phyloP scores from a whole-genome alignment of 768 basidiomycete species.

The Melanogaster broomeanus region DNA sequence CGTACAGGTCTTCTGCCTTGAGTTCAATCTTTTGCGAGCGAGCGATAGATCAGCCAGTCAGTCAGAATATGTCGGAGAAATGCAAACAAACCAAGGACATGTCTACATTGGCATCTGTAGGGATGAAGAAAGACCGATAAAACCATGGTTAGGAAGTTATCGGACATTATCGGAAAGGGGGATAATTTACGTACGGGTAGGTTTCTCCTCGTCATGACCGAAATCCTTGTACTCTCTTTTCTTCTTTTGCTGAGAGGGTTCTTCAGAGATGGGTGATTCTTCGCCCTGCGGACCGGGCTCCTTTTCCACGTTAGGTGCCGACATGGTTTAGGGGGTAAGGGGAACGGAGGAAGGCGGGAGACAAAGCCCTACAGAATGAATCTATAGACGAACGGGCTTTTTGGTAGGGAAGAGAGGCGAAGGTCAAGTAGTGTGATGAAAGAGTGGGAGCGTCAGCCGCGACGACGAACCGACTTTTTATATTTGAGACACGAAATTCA shows the following conservation, averaged over 20 bases:
- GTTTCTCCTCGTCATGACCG: slow-evolving; percentile 66
- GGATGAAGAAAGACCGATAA: slow-evolving; percentile 5
- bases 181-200: slow-evolving; percentile 59
- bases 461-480: slow-evolving; percentile 36
- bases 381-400: slow-evolving; percentile 25
- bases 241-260: slow-evolving; percentile 40
- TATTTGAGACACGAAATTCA: slow-evolving; percentile 27
- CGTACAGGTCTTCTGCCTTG: slow-evolving; percentile 91
- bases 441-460: slow-evolving; percentile 30
- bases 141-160: neutral
- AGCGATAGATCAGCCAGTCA: neutral
- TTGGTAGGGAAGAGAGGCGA: slow-evolving; percentile 5
- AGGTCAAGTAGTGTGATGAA: slow-evolving; percentile 18
- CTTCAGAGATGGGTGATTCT: slow-evolving; percentile 37
- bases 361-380: slow-evolving; percentile 28
- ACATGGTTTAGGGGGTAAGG: slow-evolving; percentile 18
- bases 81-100: slow-evolving; percentile 72
- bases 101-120: slow-evolving; percentile 79
- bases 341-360: slow-evolving; percentile 1
- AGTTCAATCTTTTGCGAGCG: slow-evolving; percentile 63
- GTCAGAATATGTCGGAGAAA: slow-evolving; percentile 3
- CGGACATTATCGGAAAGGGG: neutral
- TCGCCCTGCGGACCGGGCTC: slow-evolving; percentile 63
- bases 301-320: slow-evolving; percentile 56
- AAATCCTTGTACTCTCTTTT: slow-evolving; percentile 91